Evolutionary conservation across 306 rosid genomes (phyloP).

Genomic region (Cyclanthera cordifolia): DNA sequence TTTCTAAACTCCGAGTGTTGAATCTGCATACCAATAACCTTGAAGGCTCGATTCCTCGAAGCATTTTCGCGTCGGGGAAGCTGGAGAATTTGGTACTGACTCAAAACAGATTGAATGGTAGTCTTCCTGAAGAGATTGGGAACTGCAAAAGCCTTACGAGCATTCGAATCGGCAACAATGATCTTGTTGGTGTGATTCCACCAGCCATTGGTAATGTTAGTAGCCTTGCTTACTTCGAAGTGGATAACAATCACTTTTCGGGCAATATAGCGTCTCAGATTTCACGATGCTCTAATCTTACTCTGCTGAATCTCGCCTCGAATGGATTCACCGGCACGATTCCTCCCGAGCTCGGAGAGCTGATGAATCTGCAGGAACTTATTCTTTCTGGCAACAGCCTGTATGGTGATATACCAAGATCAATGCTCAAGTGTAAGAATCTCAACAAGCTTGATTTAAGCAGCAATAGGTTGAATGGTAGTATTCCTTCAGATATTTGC

Average conservation of each 20-base stretch:
- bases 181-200: conserved; percentile 38
- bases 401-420: conserved; percentile 66
- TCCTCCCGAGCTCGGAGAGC: conserved; percentile 69
- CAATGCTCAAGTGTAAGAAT: conserved; percentile 65
- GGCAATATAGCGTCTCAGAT: conserved; percentile 59
- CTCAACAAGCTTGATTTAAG: conserved; percentile 93
- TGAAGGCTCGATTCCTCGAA: conserved; percentile 70
- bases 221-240: conserved; percentile 95
- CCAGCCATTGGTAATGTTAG: conserved; percentile 60
- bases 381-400: conserved; percentile 75
- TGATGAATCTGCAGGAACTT: conserved; percentile 81
- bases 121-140: conserved; percentile 43
- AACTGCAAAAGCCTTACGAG: conserved; percentile 37
- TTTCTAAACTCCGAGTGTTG: conserved; percentile 58
- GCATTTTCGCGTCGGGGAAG: conserved; percentile 71
- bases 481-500: conserved; percentile 76
- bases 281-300: conserved; percentile 67
- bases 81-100: conserved; percentile 76
- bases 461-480: conserved; percentile 84
- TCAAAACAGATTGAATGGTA: conserved; percentile 46
- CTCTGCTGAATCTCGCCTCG: conserved; percentile 85
- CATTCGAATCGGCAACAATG: conserved; percentile 41
- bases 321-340: conserved; percentile 72
- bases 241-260: conserved; percentile 72
- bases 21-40: conserved; percentile 86